Evolutionary conservation across 139 green algal species (phyloP), one percentile per base, ranked within the genome.

Genomic region (Micractinium conductrix): DNA sequence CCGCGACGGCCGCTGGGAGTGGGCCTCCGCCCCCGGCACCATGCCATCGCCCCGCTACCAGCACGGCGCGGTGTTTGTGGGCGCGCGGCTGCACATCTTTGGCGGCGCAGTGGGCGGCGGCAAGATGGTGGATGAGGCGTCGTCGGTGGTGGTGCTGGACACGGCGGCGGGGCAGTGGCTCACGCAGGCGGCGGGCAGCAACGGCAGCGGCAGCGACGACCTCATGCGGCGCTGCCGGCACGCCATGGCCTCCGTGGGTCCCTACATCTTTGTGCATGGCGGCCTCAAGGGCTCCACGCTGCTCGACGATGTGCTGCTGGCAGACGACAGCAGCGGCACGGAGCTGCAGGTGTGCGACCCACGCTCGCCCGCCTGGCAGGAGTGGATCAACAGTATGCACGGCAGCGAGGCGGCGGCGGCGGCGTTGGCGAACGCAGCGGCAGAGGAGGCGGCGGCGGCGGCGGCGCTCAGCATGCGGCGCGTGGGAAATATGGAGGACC

Each of bases 1-100:
- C 80, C 86, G 97, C 3, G 97, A 99, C 86, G 97, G 97, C 30
- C 93, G 97, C 50, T 99, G 97, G 97, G 97, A 99, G 90, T 99
- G 97, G 97, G 96, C 98, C 43, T 91, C 93, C n/a, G 97, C 97
- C 2, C 97, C 97, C 19, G 97, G 96, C 26, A 88, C 88, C 70
- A 98, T 99, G 91, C 97, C 97, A 3, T 93, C 91, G 1, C 91
- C 93, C 0, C 87, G 97, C 58, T 99, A 99, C 87, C 97, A 99
- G 91, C 97, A 99, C 85, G 94, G 93, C 4, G 94, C 95, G 9
- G 95, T 98, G 30, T 99, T 99, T 95, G 96, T 99, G 5, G 95
- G 93, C 60, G 93, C 94, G 30, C 86, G 97, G 35, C 79, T 99
- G 84, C 96, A 99, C 87, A 95, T 99, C 28, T 94, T 92, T n/a